These are phyloP conservation scores for Aspergillus sergii DNA, from an alignment of 2,329 filamentous ascomycete species.

Conservation along the genomic window DNA sequence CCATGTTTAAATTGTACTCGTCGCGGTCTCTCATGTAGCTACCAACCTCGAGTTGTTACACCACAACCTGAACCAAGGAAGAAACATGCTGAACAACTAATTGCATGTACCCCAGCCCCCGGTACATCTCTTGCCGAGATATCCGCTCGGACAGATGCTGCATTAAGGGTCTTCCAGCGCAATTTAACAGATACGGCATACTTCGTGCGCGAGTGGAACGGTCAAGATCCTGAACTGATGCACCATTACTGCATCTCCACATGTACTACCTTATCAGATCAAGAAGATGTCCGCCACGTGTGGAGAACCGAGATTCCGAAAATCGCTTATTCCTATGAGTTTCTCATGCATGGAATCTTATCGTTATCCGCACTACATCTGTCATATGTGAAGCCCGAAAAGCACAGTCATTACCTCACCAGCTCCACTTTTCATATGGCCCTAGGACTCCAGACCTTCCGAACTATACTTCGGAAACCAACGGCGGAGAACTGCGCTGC, in stretches of 20 bases:
- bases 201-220: constrained; percentile 13
- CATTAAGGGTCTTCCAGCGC: not conserved
- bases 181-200: constrained; percentile 15
- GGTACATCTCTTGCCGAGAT: not conserved
- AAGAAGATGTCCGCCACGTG: constrained; percentile 26
- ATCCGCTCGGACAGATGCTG: not conserved
- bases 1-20: not conserved
- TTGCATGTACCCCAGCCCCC: not conserved
- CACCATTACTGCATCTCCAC: constrained; percentile 45
- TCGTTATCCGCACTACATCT: constrained; percentile 35
- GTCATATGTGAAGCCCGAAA: constrained; percentile 17
- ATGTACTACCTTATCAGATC: constrained; percentile 19
- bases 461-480: not conserved
- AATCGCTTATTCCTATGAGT: constrained; percentile 33
- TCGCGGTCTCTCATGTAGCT: not conserved
- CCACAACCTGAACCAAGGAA: not conserved
- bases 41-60: not conserved
- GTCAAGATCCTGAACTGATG: constrained; percentile 37
- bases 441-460: constrained; percentile 12
- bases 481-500: not conserved
- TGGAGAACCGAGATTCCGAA: constrained; percentile 34
- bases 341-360: constrained; percentile 35
- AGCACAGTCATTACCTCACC: constrained; percentile 14
- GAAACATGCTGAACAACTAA: not conserved
- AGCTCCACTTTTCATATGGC: constrained; percentile 19